Base-by-base conservation (phyloP, 805 yeast species). In the Suhomyces sp. region DNA sequence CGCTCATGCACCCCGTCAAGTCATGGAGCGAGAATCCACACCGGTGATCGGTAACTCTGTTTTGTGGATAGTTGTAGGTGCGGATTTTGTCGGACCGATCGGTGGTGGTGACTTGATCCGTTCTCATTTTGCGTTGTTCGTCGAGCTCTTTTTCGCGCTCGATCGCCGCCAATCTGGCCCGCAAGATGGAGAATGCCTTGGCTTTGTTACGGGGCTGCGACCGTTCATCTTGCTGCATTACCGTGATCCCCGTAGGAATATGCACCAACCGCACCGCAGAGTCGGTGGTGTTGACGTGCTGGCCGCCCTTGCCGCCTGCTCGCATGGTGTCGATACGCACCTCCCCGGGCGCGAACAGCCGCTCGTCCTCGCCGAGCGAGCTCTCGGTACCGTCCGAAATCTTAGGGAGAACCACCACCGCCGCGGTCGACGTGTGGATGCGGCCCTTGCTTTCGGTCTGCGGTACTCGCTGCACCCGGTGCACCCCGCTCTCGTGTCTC, bases 301-400 rank as follows among this genome's bases (percentile, higher is more conserved):
- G 99, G 0, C 99, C 99, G 52, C 99, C 99, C 57, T 94, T 87
- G 3, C 99, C 99, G 52, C 96, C 85, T 0, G 98, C 90, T 60
- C 99, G 79, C 97, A 93, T 94, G n/a, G 94, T 91, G 66, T 94
- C 99, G 4, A 94, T 84, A 52, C 97, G 79, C 22, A 94, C 84
- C 62, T 94, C 99, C 2, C 88, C 96, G 0, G 92, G 89, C 17
- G 83, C 84, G 68, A 94, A 90, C 52, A 82, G 81, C 42, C 93
- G 73, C 61, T 88, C 93, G 51, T 81, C 82, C 8, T 71, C 74
- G 19, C 68, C 66, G 35, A 76, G 70, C 6, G 82, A 74, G 35
- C 60, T 62, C 55, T 79, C 83, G 19, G 74, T 73, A 2, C 83
- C 84, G 23, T 82, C 83, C 5, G 82, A 83, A 63, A 89, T 74